Percentiles rank a stretch among this genome's conserved stretches.
phyloP scores from a whole-genome alignment of 345 rosid species.

The Arabis hirsuta region DNA sequence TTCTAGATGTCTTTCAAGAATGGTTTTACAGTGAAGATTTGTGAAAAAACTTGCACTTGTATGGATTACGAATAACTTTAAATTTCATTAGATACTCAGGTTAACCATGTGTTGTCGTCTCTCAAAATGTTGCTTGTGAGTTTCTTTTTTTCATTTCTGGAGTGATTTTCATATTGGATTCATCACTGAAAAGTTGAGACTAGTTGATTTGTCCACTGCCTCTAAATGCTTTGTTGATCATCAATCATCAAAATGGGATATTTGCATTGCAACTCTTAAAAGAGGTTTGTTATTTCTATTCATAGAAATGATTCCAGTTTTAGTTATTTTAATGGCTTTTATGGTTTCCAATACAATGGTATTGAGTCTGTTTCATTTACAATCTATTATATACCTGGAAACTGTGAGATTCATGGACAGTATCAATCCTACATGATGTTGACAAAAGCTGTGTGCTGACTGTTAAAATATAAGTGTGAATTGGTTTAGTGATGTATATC shows the following conservation, averaged over 20 bases:
- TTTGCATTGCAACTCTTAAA: not conserved
- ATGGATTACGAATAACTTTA: not conserved
- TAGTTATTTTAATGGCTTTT: not conserved
- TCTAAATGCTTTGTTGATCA: slow-evolving; percentile 6
- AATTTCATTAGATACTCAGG: not conserved
- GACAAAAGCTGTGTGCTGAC: not conserved
- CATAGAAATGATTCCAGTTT: slow-evolving; percentile 8
- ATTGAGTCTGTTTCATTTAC: not conserved
- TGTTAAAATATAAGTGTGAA: not conserved
- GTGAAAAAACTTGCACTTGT: not conserved
- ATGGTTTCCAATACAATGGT: not conserved
- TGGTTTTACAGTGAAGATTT: not conserved
- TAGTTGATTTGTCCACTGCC: not conserved
- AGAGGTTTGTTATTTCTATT: slow-evolving; percentile 10
- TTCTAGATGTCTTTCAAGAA: not conserved
- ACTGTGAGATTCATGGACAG: not conserved
- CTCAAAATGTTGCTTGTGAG: slow-evolving; percentile 30
- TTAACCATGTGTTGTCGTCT: not conserved
- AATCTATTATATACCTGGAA: not conserved
- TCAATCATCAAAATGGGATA: not conserved
- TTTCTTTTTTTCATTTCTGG: not conserved
- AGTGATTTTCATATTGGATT: slow-evolving; percentile 6
- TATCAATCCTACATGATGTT: not conserved
- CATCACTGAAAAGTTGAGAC: not conserved
- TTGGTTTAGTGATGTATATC: not conserved